phyloP scores from a whole-genome alignment of 2,329 filamentous ascomycete species.

The Pseudogymnoascus sp. region DNA sequence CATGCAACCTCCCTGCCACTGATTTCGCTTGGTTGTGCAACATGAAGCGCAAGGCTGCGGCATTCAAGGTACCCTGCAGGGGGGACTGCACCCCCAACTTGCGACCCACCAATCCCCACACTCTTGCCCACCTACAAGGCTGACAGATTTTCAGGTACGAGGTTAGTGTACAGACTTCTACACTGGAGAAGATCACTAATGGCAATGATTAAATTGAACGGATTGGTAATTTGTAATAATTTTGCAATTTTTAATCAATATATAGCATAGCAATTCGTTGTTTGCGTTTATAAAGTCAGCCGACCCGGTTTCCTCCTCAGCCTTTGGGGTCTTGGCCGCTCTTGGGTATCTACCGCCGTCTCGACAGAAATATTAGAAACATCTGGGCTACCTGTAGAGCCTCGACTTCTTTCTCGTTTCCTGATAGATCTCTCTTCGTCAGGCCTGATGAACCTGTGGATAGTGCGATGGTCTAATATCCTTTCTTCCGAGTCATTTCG shows the following conservation, averaged over 20 bases:
- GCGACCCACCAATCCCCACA: slow-evolving; percentile 4
- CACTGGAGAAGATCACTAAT: neutral
- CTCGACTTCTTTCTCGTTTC: slow-evolving; percentile 15
- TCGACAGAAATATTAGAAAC: neutral
- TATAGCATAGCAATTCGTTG: neutral
- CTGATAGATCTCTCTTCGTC: slow-evolving; percentile 47
- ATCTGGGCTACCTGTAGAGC: neutral
- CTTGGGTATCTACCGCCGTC: neutral
- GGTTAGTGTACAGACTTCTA: neutral
- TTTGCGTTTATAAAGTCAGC: slow-evolving; percentile 5
- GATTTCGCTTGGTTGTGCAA: neutral
- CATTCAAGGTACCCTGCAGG: neutral
- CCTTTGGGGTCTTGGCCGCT: neutral
- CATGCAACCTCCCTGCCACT: neutral
- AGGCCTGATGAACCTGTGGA: slow-evolving; percentile 73
- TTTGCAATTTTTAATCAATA: neutral
- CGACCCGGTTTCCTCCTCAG: neutral
- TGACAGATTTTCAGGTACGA: slow-evolving; percentile 3
- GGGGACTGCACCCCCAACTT: neutral
- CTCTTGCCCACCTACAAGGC: neutral
- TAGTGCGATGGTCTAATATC: slow-evolving; percentile 67
- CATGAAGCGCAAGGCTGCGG: neutral
- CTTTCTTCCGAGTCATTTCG: slow-evolving; percentile 62
- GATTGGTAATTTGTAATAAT: neutral
- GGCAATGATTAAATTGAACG: neutral